Evolutionary conservation across 805 yeast species (phyloP).

Genomic region (Dipodascus albidus): DNA sequence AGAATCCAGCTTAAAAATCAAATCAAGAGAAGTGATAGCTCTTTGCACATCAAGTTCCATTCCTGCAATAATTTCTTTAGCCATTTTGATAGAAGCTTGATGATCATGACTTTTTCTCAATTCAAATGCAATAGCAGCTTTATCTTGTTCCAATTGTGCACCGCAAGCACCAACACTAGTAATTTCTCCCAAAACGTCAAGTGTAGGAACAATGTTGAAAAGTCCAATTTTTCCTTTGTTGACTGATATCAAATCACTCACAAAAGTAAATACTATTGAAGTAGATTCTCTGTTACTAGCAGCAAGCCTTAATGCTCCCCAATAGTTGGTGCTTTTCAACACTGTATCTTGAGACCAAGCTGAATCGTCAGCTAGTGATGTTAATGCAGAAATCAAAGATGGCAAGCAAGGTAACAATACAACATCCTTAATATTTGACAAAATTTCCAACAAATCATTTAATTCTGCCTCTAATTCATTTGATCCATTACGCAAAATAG

Average conservation of each 20-base stretch:
- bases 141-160: constrained; percentile 7
- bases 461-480: constrained; percentile 5
- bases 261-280: constrained; percentile 6
- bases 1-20: constrained; percentile 3
- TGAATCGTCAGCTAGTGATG: constrained; percentile 8
- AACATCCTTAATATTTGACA: constrained; percentile 5
- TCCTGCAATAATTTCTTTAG: constrained; percentile 19
- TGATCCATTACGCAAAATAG: constrained; percentile 13
- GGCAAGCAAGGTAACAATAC: constrained; percentile 6
- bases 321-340: constrained; percentile 39
- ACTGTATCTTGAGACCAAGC: constrained; percentile 28
- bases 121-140: constrained; percentile 1
- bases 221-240: constrained; percentile 5
- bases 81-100: constrained; percentile 9
- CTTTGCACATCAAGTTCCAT: constrained; percentile 5
- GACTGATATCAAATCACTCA: constrained; percentile 6
- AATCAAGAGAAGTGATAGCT: constrained; percentile 3
- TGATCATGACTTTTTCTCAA: neutral
- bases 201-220: constrained; percentile 14
- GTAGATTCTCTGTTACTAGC: constrained; percentile 37
- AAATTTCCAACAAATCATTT: constrained; percentile 1
- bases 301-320: constrained; percentile 42
- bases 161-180: constrained; percentile 16
- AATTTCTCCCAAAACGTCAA: constrained; percentile 16
- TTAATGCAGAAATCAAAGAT: constrained; percentile 6